Evolutionary conservation across 2,329 filamentous ascomycete genomes (phyloP), one percentile per base, ranked within the genome.

Genomic region (Xylaria sp.): DNA sequence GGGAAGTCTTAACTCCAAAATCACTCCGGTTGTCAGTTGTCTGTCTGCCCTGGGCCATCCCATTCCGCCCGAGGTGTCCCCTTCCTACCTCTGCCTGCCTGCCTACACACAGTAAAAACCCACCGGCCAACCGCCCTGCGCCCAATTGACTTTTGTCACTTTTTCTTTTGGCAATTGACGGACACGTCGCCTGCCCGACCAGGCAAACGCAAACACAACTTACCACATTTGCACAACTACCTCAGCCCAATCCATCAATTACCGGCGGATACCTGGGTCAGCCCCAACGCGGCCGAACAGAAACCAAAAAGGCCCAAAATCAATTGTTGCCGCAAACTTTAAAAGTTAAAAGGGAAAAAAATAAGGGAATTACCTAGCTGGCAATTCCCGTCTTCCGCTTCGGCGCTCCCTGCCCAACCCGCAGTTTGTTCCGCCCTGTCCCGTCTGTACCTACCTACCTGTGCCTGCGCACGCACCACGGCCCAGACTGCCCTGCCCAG

Each of bases 1-100:
- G 74, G 71, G 63, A 70, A 64, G 56, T 61, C 59, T n/a, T 63
- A 66, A 65, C 64, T 67, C 70, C 68, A 68, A 72, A 71, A 71
- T 54, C 65, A 34, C 9, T 34, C 29, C 11, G 11, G 67, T 67
- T 63, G n/a, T 63, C 57, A 64, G 63, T 58, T 55, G 57, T 55
- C 56, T 55, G 52, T 52, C n/a, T n/a, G n/a, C n/a, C n/a, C n/a
- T n/a, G n/a, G n/a, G n/a, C n/a, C n/a, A n/a, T n/a, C n/a, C n/a
- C n/a, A n/a, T n/a, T n/a, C n/a, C 47, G 53, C n/a, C 56, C 56
- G 50, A 61, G 58, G 53, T 55, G 56, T 52, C 58, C 55, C 52
- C 56, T 60, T 58, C 39, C 40, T 17, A 16, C 13, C 7, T n/a
- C 40, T 22, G 4, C 9, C 11, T 11, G 4, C 5, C 29, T 11